Conservation (phyloP, 2,329 filamentous ascomycete species). For the Metarhizium humberi region DNA sequence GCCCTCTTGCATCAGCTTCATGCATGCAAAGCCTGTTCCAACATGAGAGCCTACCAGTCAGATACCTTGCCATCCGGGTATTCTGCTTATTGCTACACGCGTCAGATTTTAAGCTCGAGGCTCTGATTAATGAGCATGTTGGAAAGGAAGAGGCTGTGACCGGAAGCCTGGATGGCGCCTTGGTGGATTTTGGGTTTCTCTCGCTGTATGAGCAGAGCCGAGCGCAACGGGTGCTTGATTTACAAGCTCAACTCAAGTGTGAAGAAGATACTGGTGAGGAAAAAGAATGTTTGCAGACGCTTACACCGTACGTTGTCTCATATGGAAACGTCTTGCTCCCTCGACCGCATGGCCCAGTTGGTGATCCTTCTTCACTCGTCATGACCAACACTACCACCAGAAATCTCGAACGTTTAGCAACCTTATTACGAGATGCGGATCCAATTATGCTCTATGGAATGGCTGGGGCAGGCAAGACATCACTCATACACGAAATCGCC, state of each 20-base stretch:
- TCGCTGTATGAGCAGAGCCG: conserved; percentile 49
- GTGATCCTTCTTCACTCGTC: conserved; percentile 45
- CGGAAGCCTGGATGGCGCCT: conserved; percentile 65
- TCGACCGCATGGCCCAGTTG: conserved; percentile 41
- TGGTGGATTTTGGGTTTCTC: conserved; percentile 70
- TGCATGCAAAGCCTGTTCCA: conserved; percentile 61
- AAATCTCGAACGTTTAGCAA: conserved; percentile 64
- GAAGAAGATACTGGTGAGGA: conserved; percentile 6
- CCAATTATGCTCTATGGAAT: conserved; percentile 76
- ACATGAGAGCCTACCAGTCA: conserved; percentile 49
- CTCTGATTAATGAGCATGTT: conserved; percentile 58
- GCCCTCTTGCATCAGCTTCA: conserved; percentile 52
- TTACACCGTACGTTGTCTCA: conserved; percentile 53
- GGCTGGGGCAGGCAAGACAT: conserved; percentile 85
- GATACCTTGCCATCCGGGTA: conserved; percentile 74
- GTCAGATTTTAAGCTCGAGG: conserved; percentile 69
- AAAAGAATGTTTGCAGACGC: conserved; percentile 21
- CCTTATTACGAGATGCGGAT: conserved; percentile 53
- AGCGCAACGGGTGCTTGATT: conserved; percentile 33
- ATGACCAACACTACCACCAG: conserved; percentile 60
- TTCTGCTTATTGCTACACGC: conserved; percentile 72
- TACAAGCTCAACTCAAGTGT: conserved; percentile 29
- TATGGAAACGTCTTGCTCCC: conserved; percentile 62
- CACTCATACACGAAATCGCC: conserved; percentile 73
- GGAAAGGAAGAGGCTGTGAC: conserved; percentile 49